Percentiles rank a stretch among this genome's conserved stretches.
These are phyloP conservation scores for Salicornia ramosissima DNA, from an alignment of 148 eudicot genomes.

Conservation along the genomic window DNA sequence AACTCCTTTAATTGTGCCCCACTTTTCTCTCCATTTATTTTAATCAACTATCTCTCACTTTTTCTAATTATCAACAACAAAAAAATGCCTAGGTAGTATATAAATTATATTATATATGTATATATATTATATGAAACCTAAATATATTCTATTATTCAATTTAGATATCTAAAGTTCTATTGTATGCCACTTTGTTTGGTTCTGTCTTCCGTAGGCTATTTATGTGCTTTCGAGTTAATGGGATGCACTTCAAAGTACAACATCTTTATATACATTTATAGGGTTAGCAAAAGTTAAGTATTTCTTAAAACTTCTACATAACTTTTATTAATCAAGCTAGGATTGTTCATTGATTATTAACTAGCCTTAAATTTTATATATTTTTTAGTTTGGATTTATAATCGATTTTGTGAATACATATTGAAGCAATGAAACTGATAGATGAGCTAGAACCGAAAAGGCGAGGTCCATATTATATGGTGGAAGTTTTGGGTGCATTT, in stretches of 20 bases:
- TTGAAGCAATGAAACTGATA: slow-evolving; percentile 77
- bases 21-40: too few relatives aligned
- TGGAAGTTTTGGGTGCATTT: slow-evolving; percentile 88
- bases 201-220: slow-evolving; percentile 46
- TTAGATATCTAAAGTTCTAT: too few relatives aligned
- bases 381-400: neutral
- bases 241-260: slow-evolving; percentile 72
- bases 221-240: slow-evolving; percentile 63
- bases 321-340: neutral
- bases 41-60: too few relatives aligned
- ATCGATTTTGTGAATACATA: slow-evolving; percentile 31
- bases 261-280: slow-evolving; percentile 77
- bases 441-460: slow-evolving; percentile 72
- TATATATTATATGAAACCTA: too few relatives aligned
- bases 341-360: neutral
- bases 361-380: too few relatives aligned
- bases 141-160: too few relatives aligned
- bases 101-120: too few relatives aligned
- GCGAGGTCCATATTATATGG: slow-evolving; percentile 81
- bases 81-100: too few relatives aligned
- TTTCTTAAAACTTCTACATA: neutral
- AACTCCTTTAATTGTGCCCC: too few relatives aligned
- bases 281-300: slow-evolving; percentile 75
- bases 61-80: too few relatives aligned
- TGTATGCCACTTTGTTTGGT: neutral